Conservation (phyloP, 257 asterid species). For the Nicotiana noctiflora region DNA sequence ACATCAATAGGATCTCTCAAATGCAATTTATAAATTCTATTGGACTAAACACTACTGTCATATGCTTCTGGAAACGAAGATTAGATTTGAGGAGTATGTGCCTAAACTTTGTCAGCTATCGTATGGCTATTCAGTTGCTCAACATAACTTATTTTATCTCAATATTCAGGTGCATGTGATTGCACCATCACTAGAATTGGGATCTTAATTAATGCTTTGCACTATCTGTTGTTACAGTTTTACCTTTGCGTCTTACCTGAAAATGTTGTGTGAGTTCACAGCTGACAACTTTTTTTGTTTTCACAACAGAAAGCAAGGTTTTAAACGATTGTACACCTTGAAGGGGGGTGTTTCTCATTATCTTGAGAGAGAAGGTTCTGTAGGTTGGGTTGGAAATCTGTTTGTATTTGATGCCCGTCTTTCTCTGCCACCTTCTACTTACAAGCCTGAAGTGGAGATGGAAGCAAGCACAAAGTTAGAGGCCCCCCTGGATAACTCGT, state of each 20-base stretch:
- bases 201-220: not conserved
- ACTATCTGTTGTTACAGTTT: constrained; percentile 3
- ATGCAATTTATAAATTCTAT: not conserved
- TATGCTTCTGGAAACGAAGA: not conserved
- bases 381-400: constrained; percentile 82
- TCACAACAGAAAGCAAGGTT: constrained; percentile 58
- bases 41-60: not conserved
- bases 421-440: constrained; percentile 75
- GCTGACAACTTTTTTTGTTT: not conserved
- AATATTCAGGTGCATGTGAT: not conserved
- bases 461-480: constrained; percentile 24
- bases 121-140: too few relatives aligned
- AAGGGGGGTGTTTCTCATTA: constrained; percentile 92
- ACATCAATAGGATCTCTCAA: not conserved
- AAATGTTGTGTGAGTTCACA: not conserved
- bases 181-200: not conserved
- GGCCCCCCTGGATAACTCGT: constrained; percentile 28
- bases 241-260: not conserved
- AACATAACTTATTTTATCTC: not conserved
- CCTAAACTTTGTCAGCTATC: not conserved
- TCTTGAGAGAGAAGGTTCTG: constrained; percentile 67
- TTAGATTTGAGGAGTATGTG: not conserved
- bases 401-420: constrained; percentile 88
- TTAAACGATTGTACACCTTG: constrained; percentile 66
- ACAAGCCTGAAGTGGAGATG: constrained; percentile 34